Conservation (phyloP, 1,284 basidiomycete species). For the Hemileia vastatrix region DNA sequence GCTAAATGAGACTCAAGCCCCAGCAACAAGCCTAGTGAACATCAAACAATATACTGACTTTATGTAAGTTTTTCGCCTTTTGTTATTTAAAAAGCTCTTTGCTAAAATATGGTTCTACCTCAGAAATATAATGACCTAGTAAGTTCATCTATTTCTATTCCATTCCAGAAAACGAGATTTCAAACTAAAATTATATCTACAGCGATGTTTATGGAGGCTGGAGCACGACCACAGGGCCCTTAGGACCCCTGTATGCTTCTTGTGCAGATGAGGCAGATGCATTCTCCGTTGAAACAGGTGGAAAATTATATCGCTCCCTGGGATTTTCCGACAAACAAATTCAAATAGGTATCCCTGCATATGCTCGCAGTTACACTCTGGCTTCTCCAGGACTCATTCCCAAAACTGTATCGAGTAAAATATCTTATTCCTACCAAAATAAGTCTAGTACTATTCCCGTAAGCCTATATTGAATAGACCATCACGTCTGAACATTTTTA, state of each 20-base stretch:
- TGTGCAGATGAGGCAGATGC: conserved; percentile 15
- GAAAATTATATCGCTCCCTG: conserved; percentile 3
- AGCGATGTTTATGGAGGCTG: conserved; percentile 19
- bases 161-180: too few relatives aligned
- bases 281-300: conserved; percentile 10
- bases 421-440: conserved; percentile 20
- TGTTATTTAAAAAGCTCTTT: too few relatives aligned
- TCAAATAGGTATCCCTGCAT: conserved; percentile 10
- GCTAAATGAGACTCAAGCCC: too few relatives aligned
- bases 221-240: conserved; percentile 16
- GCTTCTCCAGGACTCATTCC: conserved; percentile 10
- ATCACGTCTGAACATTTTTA: background rate
- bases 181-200: too few relatives aligned
- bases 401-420: conserved; percentile 13
- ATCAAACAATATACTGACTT: too few relatives aligned
- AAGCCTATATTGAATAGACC: background rate
- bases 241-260: conserved; percentile 3
- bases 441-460: conserved; percentile 12
- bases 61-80: too few relatives aligned
- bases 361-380: conserved; percentile 11
- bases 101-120: too few relatives aligned
- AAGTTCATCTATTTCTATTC: too few relatives aligned
- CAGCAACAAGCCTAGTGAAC: too few relatives aligned
- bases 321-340: conserved; percentile 14
- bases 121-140: too few relatives aligned